Evolutionary conservation across 2,329 filamentous ascomycete genomes (phyloP), one percentile per base, ranked within the genome.

Genomic region (Colletotrichum trifolii): DNA sequence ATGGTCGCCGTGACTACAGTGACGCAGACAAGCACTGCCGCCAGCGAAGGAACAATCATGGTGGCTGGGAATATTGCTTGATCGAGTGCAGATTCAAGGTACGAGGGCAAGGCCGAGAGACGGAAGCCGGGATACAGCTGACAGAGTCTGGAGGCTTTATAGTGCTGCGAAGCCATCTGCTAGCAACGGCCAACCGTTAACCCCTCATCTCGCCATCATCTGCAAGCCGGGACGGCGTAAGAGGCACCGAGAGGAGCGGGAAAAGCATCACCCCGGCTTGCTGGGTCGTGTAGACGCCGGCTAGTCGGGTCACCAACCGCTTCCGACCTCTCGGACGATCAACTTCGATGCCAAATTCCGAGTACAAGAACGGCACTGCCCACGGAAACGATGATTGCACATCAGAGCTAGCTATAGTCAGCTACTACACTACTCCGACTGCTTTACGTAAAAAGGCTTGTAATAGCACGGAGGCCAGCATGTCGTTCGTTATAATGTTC

Each of bases 1-100:
- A 81, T 79, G 2, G 75, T 77, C 48, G 66, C 70, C 8, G 69
- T 68, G 9, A 59, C 69, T 11, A 47, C 58, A 8, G 69, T 71
- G 39, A 72, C 36, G 10, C 73, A 45, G 11, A 53, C 50, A 12
- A 75, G 68, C 58, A 69, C 66, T 6, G 68, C 46, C 49, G 69
- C 50, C 13, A 63, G 33, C 4, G 39, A 58, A 45, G 42, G 47
- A 12, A 62, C 13, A 10, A 55, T 39, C 57, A 67, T 57, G 4
- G 15, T 66, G 35, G 8, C n/a, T 9, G 46, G 38, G 17, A 15
- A 6, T 34, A 10, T 11, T 17, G 46, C 50, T 56, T n/a, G 40
- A 25, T 40, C 17, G 45, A 33, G 9, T 7, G 43, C 33, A 11
- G 3, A 11, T 43, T 11, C n/a, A 54, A 35, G 39, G 8, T 7